Conservation (phyloP, 371 early-diverging fungal genomes). For the Fennellomyces sp. region DNA sequence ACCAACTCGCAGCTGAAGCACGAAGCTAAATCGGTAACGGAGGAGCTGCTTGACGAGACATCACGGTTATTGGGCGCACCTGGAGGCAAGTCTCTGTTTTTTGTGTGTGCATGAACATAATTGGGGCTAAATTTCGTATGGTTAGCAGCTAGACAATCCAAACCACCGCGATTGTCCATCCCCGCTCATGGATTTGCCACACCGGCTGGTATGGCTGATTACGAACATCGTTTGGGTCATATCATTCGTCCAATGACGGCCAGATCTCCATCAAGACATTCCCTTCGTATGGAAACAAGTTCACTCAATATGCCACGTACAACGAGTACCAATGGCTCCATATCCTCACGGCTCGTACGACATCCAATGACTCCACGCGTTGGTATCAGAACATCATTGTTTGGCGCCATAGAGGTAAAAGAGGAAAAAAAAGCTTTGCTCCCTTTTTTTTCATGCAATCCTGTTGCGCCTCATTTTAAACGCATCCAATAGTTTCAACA, state of each 20-base stretch:
- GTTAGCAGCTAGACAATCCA: conserved; percentile 4
- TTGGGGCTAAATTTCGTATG: too few species aligned
- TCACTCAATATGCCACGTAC: conserved; percentile 25
- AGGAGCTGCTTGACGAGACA: conserved; percentile 19
- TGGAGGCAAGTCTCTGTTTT: conserved; percentile 13
- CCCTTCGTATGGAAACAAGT: conserved; percentile 15
- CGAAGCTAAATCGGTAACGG: conserved; percentile 4
- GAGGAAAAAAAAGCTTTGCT: not conserved
- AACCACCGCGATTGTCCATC: conserved; percentile 30
- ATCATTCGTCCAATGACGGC: conserved; percentile 37
- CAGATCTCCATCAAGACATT: conserved; percentile 22
- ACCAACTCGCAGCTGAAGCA: not conserved
- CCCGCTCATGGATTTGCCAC: conserved; percentile 29
- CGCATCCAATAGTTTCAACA: conserved; percentile 36
- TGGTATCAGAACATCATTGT: conserved; percentile 49
- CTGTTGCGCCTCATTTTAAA: conserved; percentile 8
- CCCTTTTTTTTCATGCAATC: not conserved
- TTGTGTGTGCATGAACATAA: too few species aligned
- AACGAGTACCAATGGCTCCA: conserved; percentile 33
- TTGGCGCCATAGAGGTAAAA: conserved; percentile 53
- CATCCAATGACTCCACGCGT: conserved; percentile 47
- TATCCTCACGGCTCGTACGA: conserved; percentile 25
- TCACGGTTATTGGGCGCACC: conserved; percentile 7
- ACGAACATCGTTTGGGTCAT: conserved; percentile 33
- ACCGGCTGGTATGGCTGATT: conserved; percentile 3